Evolutionary conservation across 1,139 yeast genomes (phyloP).

Genomic region (Dujonia santamariae): DNA sequence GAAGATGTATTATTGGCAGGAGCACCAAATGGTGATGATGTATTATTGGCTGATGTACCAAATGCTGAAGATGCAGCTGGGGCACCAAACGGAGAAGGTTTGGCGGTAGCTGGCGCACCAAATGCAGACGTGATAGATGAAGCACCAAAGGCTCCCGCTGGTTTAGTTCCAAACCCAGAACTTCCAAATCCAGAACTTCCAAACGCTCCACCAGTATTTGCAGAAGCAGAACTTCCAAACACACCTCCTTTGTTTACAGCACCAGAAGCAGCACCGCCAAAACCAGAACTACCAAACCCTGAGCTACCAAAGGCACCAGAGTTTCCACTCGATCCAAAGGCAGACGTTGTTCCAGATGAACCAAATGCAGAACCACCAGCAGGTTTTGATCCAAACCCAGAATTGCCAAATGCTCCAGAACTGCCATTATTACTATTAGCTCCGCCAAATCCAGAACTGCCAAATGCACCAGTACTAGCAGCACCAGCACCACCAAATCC

Average conservation of each 20-base stretch:
- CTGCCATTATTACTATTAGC: too few relatives aligned
- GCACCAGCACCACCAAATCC: constrained; percentile 6
- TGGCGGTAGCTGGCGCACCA: constrained; percentile 10
- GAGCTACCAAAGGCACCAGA: constrained; percentile 8
- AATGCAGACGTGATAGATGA: constrained; percentile 11
- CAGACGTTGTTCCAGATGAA: constrained; percentile 6
- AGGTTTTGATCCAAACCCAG: constrained; percentile 13
- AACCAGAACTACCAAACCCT: constrained; percentile 9
- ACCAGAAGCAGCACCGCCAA: constrained; percentile 6
- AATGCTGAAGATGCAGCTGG: constrained; percentile 10
- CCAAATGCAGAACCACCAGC: constrained; percentile 12
- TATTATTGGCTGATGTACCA: constrained; percentile 11
- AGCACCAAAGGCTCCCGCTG: constrained; percentile 10
- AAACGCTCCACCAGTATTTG: constrained; percentile 9
- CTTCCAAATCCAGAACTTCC: constrained; percentile 15
- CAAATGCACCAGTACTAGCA: constrained; percentile 1
- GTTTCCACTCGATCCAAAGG: constrained; percentile 1
- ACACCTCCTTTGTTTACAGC: too few relatives aligned
- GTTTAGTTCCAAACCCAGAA: constrained; percentile 12
- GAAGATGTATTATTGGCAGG: constrained; percentile 4
- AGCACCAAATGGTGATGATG: constrained; percentile 7
- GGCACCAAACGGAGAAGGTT: constrained; percentile 18
- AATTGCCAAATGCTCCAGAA: constrained; percentile 14
- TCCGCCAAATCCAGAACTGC: neutral
- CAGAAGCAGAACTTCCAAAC: constrained; percentile 9